phyloP scores from a whole-genome alignment of 2,329 filamentous ascomycete species.

The Magnaporthiopsis incrustans region DNA sequence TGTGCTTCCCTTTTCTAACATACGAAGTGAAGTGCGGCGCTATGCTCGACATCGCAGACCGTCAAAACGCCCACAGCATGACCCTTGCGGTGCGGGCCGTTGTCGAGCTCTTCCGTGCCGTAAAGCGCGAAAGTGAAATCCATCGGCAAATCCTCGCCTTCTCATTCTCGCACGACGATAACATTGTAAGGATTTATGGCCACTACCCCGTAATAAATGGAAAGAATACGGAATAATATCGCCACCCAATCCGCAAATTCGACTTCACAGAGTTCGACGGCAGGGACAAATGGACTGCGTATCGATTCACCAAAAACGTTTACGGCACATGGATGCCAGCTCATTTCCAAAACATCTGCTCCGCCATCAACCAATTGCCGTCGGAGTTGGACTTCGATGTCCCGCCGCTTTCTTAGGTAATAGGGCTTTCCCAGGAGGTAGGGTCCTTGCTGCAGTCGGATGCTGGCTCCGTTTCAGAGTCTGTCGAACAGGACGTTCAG shows the following conservation, averaged over 20 bases:
- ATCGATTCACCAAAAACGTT: conserved; percentile 27
- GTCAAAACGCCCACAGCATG: conserved; percentile 33
- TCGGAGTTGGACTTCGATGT: conserved; percentile 6
- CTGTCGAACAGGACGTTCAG: background rate
- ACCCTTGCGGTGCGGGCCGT: conserved; percentile 29
- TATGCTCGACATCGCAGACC: conserved; percentile 28
- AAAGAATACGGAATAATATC: conserved; percentile 24
- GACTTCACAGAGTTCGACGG: conserved; percentile 23
- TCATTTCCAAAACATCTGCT: too few species aligned
- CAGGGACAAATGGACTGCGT: conserved; percentile 27
- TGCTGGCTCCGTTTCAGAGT: conserved; percentile 8
- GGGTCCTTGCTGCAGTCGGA: conserved; percentile 9
- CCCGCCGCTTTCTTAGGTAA: conserved; percentile 2
- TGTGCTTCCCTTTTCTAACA: conserved; percentile 42
- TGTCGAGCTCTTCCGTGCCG: conserved; percentile 29
- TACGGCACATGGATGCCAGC: conserved; percentile 14
- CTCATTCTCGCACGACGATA: conserved; percentile 30
- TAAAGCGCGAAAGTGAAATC: conserved; percentile 27
- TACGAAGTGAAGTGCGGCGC: conserved; percentile 38
- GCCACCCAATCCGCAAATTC: conserved; percentile 27
- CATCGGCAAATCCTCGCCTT: conserved; percentile 34
- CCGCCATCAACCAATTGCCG: too few species aligned
- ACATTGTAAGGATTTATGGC: conserved; percentile 28
- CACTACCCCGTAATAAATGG: conserved; percentile 29
- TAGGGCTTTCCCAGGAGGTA: conserved; percentile 12